These are phyloP conservation scores for Lactuca sativa DNA, from an alignment of 129 eudicot species.

Conservation along the genomic window DNA sequence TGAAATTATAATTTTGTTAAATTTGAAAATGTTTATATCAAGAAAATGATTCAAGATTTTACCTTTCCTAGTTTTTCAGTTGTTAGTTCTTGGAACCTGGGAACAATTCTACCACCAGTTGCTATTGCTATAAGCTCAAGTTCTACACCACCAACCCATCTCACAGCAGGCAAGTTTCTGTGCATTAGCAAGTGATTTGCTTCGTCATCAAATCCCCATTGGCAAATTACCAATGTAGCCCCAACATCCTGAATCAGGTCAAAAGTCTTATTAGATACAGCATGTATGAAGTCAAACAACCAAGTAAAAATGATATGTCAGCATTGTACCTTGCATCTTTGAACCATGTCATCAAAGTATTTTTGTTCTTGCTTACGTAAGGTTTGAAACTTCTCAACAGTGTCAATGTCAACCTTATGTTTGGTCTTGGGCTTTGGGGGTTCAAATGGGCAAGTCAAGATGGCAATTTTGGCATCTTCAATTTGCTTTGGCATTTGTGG, in stretches of 20 bases:
- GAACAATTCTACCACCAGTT: conserved; percentile 99
- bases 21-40: background rate
- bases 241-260: conserved; percentile 77
- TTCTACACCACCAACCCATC: conserved; percentile 99
- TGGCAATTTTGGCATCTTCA: conserved; percentile 88
- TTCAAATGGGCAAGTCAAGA: conserved; percentile 97
- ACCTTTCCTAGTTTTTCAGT: conserved; percentile 96
- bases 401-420: conserved; percentile 99
- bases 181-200: conserved; percentile 97
- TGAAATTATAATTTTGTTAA: background rate
- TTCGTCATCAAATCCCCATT: conserved; percentile 99
- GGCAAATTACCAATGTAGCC: conserved; percentile 96
- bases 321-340: conserved; percentile 77
- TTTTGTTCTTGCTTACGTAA: conserved; percentile 88
- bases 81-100: conserved; percentile 96
- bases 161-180: conserved; percentile 95
- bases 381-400: conserved; percentile 91
- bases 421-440: conserved; percentile 99
- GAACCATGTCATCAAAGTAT: conserved; percentile 99
- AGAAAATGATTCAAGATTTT: conserved; percentile 1
- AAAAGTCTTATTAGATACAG: background rate
- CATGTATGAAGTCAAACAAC: background rate
- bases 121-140: conserved; percentile 97
- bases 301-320: background rate
- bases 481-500: conserved; percentile 99